Base-by-base conservation (phyloP, 2,329 filamentous ascomycete species). In the Ophiostoma ips region DNA sequence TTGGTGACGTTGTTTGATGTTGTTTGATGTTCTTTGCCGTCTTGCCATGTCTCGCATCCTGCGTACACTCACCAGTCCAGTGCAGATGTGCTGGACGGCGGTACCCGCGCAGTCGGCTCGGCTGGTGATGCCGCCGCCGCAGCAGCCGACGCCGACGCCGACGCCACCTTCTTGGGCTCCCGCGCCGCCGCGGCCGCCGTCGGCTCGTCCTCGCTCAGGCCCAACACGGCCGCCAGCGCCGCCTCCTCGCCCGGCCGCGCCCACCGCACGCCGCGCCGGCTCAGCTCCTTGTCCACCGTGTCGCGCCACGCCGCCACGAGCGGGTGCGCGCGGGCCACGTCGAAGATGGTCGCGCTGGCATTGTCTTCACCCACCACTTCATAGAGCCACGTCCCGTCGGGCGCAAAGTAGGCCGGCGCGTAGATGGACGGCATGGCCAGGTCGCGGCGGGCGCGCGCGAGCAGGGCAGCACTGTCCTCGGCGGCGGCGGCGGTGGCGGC, bases 341-440 rank as follows among this genome's bases (percentile, higher is more conserved):
- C 73, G 35, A 69, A 63, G 56, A 84, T 81, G 3, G 78, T 64
- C 8, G 72, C 71, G 1, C 61, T 65, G 8, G 58, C 62, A 5
- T 61, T 63, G 12, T 60, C 60, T 46, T 1, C 66, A 66, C 16
- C 64, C 1, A 46, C 60, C 30, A 84, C 73, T 1, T 73, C 66
- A 62, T 76, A 90, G 58, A 67, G 79, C 83, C 83, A 88, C 36
- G 80, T 76, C 1, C 84, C 85, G 59, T 87, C 82, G 11, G 73
- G 66, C 3, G 75, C 75, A 70, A 85, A 86, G 63, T 75, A 87
- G n/a, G 77, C 69, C 18, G 67, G 60, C 1, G 71, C 75, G 63
- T 90, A 86, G 28, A 94, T 67, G 41, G 66, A 69, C 58, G 75
- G 69, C 13, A 81, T 73, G 37, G 70, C 70, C 48, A 92, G 64